Conservation (phyloP, 2,329 filamentous ascomycete species). For the Phoma sp. region DNA sequence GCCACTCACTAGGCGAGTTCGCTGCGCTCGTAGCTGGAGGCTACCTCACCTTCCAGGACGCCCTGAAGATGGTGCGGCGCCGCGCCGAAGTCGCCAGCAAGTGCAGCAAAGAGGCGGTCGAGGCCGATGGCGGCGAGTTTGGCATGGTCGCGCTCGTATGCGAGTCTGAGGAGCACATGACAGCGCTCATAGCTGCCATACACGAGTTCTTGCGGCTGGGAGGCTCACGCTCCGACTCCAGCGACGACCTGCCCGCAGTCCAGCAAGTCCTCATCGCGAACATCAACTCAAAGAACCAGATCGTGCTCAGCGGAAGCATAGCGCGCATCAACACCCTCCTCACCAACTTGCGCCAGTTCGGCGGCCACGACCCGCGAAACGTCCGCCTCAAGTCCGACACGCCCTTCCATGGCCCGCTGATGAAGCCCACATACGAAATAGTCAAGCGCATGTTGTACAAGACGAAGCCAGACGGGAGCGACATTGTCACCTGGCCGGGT, state of each 20-base stretch:
- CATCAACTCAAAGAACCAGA: slow-evolving; percentile 95
- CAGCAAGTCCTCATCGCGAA: slow-evolving; percentile 92
- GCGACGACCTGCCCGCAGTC: slow-evolving; percentile 74
- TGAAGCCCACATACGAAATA: slow-evolving; percentile 80
- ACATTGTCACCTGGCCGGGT: slow-evolving; percentile 78
- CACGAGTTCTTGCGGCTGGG: slow-evolving; percentile 78
- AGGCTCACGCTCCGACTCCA: slow-evolving; percentile 67
- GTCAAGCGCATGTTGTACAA: slow-evolving; percentile 73
- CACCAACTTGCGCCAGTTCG: slow-evolving; percentile 85
- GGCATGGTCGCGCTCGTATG: slow-evolving; percentile 95
- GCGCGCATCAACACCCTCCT: slow-evolving; percentile 81
- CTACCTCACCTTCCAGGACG: slow-evolving; percentile 79
- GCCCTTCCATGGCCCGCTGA: slow-evolving; percentile 90
- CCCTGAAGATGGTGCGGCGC: slow-evolving; percentile 76
- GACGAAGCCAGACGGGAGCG: slow-evolving; percentile 64
- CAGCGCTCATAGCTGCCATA: slow-evolving; percentile 73
- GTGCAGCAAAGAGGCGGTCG: slow-evolving; percentile 72
- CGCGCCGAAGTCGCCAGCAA: slow-evolving; percentile 85
- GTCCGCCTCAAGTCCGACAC: slow-evolving; percentile 86
- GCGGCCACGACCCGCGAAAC: slow-evolving; percentile 88
- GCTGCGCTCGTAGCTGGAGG: slow-evolving; percentile 86
- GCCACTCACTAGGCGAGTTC: slow-evolving; percentile 93
- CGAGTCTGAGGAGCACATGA: slow-evolving; percentile 75
- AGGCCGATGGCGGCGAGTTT: slow-evolving; percentile 78
- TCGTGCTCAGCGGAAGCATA: slow-evolving; percentile 89